Conservation (phyloP, 371 early-diverging fungal species). For the Mortierella sp. region DNA sequence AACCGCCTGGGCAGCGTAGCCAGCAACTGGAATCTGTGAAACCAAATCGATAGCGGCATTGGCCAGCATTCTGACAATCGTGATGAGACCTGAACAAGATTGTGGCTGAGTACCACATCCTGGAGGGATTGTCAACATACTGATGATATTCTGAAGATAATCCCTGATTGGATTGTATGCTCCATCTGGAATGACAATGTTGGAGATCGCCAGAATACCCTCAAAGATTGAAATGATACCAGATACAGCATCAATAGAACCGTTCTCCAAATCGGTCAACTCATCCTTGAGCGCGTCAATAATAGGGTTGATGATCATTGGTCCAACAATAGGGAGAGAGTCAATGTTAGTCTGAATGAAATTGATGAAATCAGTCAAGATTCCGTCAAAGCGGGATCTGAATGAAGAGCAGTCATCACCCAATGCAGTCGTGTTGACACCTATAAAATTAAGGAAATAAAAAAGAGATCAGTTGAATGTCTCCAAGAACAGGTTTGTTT, state of each 20-base stretch:
- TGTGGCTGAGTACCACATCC: slow-evolving; percentile 1
- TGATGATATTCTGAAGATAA: not conserved
- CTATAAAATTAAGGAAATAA: not conserved
- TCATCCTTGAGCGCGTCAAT: not conserved
- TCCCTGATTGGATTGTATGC: not conserved
- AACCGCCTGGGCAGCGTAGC: not conserved
- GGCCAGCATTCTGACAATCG: slow-evolving; percentile 6
- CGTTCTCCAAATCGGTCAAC: slow-evolving; percentile 2
- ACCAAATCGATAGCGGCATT: not conserved
- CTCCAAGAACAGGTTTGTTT: not conserved
- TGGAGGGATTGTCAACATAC: slow-evolving; percentile 9
- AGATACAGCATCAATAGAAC: slow-evolving; percentile 8
- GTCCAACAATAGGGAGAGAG: slow-evolving; percentile 21
- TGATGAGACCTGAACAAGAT: slow-evolving; percentile 5
- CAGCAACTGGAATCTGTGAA: not conserved
- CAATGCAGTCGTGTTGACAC: slow-evolving; percentile 12
- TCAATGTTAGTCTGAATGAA: not conserved
- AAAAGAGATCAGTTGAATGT: not conserved
- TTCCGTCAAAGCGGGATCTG: not conserved
- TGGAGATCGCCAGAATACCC: not conserved
- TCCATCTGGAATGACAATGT: not conserved
- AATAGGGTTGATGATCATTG: slow-evolving; percentile 9
- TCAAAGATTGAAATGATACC: slow-evolving; percentile 7
- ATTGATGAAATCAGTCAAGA: slow-evolving; percentile 3
- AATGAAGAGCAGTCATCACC: not conserved